These are phyloP conservation scores for Candida broadrunensis DNA, from an alignment of 805 yeast genomes.

Conservation along the genomic window DNA sequence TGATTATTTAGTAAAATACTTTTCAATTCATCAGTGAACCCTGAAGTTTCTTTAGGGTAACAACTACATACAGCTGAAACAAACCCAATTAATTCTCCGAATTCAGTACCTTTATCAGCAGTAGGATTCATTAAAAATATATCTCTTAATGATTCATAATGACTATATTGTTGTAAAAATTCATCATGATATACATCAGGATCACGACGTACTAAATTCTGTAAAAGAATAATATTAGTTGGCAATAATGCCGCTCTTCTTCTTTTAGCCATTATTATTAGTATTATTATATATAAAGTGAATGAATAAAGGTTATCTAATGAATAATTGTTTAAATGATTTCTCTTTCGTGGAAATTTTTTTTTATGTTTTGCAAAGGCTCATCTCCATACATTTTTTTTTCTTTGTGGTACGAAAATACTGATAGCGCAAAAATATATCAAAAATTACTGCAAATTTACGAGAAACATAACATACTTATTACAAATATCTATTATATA, in stretches of 20 bases:
- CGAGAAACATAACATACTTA: no score
- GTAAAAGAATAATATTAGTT: conserved; percentile 84
- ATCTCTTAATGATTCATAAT: conserved; percentile 87
- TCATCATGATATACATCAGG: conserved; percentile 94
- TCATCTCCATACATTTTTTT: background rate
- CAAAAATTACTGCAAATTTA: background rate
- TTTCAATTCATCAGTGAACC: conserved; percentile 79
- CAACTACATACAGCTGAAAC: conserved; percentile 89
- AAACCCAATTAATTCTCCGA: conserved; percentile 83
- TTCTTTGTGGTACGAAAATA: no score
- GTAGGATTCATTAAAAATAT: conserved; percentile 73
- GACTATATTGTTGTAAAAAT: conserved; percentile 87
- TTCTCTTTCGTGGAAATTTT: no score
- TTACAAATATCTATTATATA: no score
- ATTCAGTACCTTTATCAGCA: conserved; percentile 56
- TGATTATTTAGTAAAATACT: conserved; percentile 70
- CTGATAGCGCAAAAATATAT: no score
- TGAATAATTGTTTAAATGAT: no score
- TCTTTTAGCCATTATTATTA: conserved; percentile 65
- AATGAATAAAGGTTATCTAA: background rate
- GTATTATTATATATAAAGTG: background rate
- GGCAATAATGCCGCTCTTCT: conserved; percentile 93
- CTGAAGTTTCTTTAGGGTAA: conserved; percentile 83
- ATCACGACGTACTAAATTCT: conserved; percentile 89
- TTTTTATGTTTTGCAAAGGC: no score